Conservation (phyloP, 2,329 filamentous ascomycete genomes). For the Aspergillus sp. region DNA sequence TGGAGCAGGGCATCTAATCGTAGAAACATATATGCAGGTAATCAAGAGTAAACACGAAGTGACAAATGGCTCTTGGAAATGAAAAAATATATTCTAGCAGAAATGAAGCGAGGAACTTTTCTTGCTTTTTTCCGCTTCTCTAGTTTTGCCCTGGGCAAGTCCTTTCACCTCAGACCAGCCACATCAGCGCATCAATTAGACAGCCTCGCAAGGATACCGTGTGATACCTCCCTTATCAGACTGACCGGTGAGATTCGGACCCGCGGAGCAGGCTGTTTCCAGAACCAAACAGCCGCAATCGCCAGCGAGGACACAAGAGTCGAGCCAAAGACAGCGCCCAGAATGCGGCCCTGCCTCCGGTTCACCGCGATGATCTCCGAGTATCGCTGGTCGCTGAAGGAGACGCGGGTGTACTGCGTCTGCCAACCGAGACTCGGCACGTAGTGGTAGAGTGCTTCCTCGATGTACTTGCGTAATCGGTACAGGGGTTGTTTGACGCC, state of each 20-base stretch:
- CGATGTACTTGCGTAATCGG: slow-evolving; percentile 78
- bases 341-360: slow-evolving; percentile 67
- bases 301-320: slow-evolving; percentile 36
- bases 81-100: not conserved
- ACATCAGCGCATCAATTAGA: not conserved
- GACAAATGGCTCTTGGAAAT: not conserved
- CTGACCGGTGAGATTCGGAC: slow-evolving; percentile 25
- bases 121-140: not conserved
- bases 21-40: not conserved
- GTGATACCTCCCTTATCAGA: slow-evolving; percentile 22
- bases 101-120: not conserved
- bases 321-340: slow-evolving; percentile 49
- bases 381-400: slow-evolving; percentile 92
- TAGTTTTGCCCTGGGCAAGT: not conserved
- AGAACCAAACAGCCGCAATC: slow-evolving; percentile 34
- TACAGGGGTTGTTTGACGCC: slow-evolving; percentile 81
- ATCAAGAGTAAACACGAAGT: too few species aligned
- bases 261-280: slow-evolving; percentile 31
- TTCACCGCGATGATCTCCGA: slow-evolving; percentile 76
- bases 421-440: slow-evolving; percentile 81
- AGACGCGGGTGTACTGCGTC: slow-evolving; percentile 90
- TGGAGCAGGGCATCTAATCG: not conserved
- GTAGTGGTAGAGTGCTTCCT: slow-evolving; percentile 79
- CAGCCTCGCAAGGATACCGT: slow-evolving; percentile 22
- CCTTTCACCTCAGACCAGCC: not conserved